Evolutionary conservation across 768 basidiomycete genomes (phyloP), one percentile per base, ranked within the genome.

Genomic region (Boletus sensibilis): DNA sequence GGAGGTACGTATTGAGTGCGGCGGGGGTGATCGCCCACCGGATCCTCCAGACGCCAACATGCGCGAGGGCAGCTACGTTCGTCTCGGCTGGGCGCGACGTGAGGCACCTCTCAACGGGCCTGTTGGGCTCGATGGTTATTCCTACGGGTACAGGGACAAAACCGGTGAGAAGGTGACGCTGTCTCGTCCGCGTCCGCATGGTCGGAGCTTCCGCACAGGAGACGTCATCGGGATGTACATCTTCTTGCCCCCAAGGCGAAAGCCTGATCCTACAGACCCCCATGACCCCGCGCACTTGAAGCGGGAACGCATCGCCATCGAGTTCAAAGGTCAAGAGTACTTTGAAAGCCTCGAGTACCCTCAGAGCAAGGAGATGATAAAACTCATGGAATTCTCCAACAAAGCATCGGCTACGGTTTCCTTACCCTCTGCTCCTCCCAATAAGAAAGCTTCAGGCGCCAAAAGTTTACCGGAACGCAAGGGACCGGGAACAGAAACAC

Each of bases 211-310:
- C 67, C 78, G 77, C 51, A 81, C 92, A 1, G 94, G 94, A 7
- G 93, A 98, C 72, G 87, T 94, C 20, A 76, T 98, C 45, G 97
- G 97, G 23, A 87, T 98, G 83, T 91, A 95, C 70, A 92, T 99
- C 50, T 89, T 83, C 38, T 83, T 98, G 8, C 96, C 97, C 4
- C 78, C 82, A 0, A 79, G 80, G 33, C 81, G 84, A 33, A 69
- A 79, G 63, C 78, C 87, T 16, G 72, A 82, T 62, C 73, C 74
- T 43, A 77, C 82, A 38, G 91, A 95, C 66, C 79, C 80, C 1
- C 74, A 84, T 61, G 91, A 97, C 69, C 90, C 95, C 11, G 88
- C 90, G 5, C 87, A 87, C 60, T 74, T 97, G 59, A 84, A 86
- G 60, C 85, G 97, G 52, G 91, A 94, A 67, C 90, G 97, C 53